These are phyloP conservation scores for Metarhizium brunneum DNA, from an alignment of 2,329 filamentous ascomycete species.

Conservation along the genomic window DNA sequence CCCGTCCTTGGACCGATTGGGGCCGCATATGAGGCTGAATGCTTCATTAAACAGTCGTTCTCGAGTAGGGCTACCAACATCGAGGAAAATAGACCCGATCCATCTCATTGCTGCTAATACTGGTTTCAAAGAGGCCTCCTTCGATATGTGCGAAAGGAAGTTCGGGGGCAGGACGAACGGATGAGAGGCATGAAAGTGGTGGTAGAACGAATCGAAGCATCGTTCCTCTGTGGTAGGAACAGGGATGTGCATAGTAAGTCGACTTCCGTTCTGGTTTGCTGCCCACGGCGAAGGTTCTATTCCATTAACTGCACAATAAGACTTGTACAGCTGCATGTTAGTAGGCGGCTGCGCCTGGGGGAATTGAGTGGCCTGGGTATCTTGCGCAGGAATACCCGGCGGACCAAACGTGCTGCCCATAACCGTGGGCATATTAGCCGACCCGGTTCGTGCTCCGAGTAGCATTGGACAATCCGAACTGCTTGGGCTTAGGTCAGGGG, in stretches of 20 bases:
- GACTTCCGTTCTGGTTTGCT: slow-evolving; percentile 7
- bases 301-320: slow-evolving; percentile 17
- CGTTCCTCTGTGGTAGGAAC: slow-evolving; percentile 35
- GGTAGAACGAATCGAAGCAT: slow-evolving; percentile 49
- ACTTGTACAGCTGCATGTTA: slow-evolving; percentile 32
- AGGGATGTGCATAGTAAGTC: slow-evolving; percentile 12
- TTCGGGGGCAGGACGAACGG: slow-evolving; percentile 48
- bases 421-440: slow-evolving; percentile 2
- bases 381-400: slow-evolving; percentile 5
- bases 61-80: slow-evolving; percentile 31
- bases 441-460: slow-evolving; percentile 14
- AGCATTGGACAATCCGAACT: slow-evolving; percentile 31
- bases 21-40: slow-evolving; percentile 38
- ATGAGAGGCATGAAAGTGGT: slow-evolving; percentile 47
- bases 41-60: slow-evolving; percentile 50
- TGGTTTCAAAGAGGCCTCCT: slow-evolving; percentile 37
- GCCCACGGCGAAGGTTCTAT: slow-evolving; percentile 13
- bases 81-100: slow-evolving; percentile 46
- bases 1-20: slow-evolving; percentile 39
- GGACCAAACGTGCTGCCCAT: slow-evolving; percentile 5
- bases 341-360: slow-evolving; percentile 8
- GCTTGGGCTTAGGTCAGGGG: slow-evolving; percentile 11
- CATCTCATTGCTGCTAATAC: slow-evolving; percentile 46
- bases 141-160: slow-evolving; percentile 36
- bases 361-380: slow-evolving; percentile 13